A percentile compares a stretch with the other conserved stretches of the same genome.
phyloP scores from a whole-genome alignment of 345 rosid genomes.

The Hypericum perforatum region DNA sequence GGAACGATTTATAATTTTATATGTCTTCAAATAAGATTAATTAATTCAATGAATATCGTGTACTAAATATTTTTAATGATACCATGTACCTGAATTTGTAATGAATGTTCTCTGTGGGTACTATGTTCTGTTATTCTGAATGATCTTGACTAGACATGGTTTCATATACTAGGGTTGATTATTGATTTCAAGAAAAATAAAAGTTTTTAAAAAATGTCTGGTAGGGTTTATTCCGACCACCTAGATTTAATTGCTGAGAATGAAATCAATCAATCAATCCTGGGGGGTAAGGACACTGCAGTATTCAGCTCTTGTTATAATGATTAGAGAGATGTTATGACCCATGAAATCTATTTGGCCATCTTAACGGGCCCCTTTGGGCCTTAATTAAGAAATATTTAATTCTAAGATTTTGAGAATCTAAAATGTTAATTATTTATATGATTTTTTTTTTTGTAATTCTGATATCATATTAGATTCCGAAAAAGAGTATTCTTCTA shows the following conservation, averaged over 20 bases:
- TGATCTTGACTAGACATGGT: slow-evolving; percentile 7
- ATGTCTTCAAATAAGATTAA: slow-evolving; percentile 17
- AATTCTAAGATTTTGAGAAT: too few relatives aligned
- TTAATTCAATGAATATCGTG: too few relatives aligned
- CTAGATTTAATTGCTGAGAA: background rate
- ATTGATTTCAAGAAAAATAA: slow-evolving; percentile 1
- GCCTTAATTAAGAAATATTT: slow-evolving; percentile 26
- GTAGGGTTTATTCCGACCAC: slow-evolving; percentile 13
- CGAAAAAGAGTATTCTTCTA: too few relatives aligned
- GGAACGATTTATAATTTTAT: slow-evolving; percentile 7
- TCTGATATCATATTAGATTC: too few relatives aligned
- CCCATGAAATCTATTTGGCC: slow-evolving; percentile 17
- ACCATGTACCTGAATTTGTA: too few relatives aligned
- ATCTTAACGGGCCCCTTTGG: slow-evolving; percentile 21
- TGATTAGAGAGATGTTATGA: slow-evolving; percentile 10
- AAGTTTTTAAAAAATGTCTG: background rate
- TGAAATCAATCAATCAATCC: background rate
- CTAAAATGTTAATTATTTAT: too few relatives aligned
- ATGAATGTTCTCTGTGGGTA: too few relatives aligned
- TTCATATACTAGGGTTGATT: background rate
- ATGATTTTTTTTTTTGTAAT: too few relatives aligned
- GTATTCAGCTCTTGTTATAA: background rate
- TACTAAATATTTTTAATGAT: too few relatives aligned
- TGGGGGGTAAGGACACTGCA: background rate
- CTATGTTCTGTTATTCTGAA: background rate